Evolutionary conservation across 2,329 filamentous ascomycete species (phyloP).

Genomic region (Boeremia exigua): DNA sequence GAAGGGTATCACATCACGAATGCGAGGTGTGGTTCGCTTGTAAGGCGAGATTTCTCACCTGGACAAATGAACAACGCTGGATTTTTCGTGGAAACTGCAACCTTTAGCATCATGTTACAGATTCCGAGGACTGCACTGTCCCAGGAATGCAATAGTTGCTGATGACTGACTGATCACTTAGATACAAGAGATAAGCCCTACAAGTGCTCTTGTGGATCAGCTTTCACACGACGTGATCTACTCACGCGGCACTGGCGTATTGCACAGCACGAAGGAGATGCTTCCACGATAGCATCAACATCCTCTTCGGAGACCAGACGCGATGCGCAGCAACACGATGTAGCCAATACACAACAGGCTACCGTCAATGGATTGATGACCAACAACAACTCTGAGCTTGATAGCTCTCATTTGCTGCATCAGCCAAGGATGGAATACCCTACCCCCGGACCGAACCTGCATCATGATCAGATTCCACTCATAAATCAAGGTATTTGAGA

Average conservation of each 20-base stretch:
- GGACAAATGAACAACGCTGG: background rate
- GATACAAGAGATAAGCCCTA: slow-evolving; percentile 43
- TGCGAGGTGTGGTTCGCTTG: background rate
- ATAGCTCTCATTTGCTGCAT: background rate
- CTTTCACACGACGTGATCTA: slow-evolving; percentile 38
- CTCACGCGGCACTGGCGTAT: slow-evolving; percentile 42
- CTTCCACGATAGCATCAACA: slow-evolving; percentile 7
- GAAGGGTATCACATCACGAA: background rate
- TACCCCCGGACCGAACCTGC: slow-evolving; percentile 14
- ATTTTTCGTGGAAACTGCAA: too few species aligned
- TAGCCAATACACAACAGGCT: background rate
- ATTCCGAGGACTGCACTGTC: background rate
- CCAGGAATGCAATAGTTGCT: background rate
- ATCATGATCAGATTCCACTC: slow-evolving; percentile 23
- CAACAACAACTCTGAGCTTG: background rate
- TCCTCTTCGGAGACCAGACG: slow-evolving; percentile 10
- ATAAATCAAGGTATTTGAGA: slow-evolving; percentile 20
- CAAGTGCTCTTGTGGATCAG: slow-evolving; percentile 34
- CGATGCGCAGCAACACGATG: background rate
- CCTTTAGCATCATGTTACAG: background rate
- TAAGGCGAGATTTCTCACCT: background rate
- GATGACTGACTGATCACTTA: slow-evolving; percentile 21
- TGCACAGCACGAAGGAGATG: slow-evolving; percentile 27
- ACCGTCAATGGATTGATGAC: slow-evolving; percentile 1
- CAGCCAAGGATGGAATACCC: slow-evolving; percentile 20